Evolutionary conservation across 345 rosid species (phyloP), one percentile per base, ranked within the genome.

Genomic region (Boechera retrofracta): DNA sequence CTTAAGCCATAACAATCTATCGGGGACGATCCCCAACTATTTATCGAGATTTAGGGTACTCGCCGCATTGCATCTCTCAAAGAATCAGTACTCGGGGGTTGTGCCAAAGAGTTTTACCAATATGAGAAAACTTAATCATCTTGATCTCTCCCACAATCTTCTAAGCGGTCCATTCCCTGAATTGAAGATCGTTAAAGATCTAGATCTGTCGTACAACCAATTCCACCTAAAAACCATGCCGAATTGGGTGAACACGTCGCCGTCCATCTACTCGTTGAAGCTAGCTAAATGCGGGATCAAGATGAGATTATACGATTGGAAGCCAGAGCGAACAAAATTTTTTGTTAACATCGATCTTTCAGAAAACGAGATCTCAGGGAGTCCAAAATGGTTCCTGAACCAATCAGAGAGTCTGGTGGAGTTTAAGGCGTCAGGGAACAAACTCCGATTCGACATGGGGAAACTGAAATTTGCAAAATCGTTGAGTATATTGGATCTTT

Each of bases 221-320:
- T 88, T 91, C 74, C 82, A 85, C 62, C 86, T 88, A 10, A 74
- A 75, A 5, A 61, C 80, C 59, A 89, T 89, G 53, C 94, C 94
- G 6, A 68, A 67, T 7, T 89, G 97, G 97, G 97, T 84, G 24
- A 86, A 89, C 3, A 81, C 89, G 4, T 89, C 89, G 9, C 83
- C 87, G 0, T 85, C 86, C 16, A 87, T 88, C 39, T 89, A 76
- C 81, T 87, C 87, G 10, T 82, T 89, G 55, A 89, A 87, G 81
- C 84, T 91, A 0, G 97, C 86, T 0, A 84, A 78, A 41, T 88
- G 94, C 49, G 91, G 94, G 57, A 80, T 91, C 79, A 83, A 86
- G 69, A 81, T 86, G 77, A 81, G 66, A 3, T 56, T 91, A 24
- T 80, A 16, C 16, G 16, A 16, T 16, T 16, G 16, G 16, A 16